Percentiles rank a stretch among this genome's conserved stretches.
These are phyloP conservation scores for Fragilaria crotonensis DNA, from an alignment of 108 stramenopile species.

Conservation along the genomic window DNA sequence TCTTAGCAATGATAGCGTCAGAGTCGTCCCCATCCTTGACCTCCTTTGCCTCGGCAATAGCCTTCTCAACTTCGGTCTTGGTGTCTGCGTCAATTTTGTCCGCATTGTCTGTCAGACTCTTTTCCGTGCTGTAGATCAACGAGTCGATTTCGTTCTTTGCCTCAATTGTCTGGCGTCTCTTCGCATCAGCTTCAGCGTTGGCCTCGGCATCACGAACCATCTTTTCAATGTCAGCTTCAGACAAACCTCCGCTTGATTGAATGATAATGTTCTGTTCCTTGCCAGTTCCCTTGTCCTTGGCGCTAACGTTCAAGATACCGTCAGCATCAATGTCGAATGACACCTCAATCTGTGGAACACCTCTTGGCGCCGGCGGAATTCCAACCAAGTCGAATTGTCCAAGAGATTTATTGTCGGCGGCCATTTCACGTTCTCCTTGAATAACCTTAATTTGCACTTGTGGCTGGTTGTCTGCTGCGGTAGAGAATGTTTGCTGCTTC, in stretches of 20 bases:
- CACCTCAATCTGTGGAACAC: constrained; percentile 99
- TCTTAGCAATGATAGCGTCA: constrained; percentile 86
- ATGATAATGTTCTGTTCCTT: constrained; percentile 99
- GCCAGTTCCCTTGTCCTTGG: constrained; percentile 99
- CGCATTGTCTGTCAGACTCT: constrained; percentile 82
- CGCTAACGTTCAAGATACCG: constrained; percentile 97
- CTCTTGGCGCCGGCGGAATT: constrained; percentile 98
- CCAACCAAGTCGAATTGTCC: constrained; percentile 98
- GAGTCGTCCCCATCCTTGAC: constrained; percentile 89
- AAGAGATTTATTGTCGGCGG: constrained; percentile 98
- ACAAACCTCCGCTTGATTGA: constrained; percentile 91
- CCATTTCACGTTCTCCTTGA: constrained; percentile 99
- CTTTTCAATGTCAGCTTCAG: constrained; percentile 96
- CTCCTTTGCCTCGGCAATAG: constrained; percentile 78
- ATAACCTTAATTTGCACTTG: constrained; percentile 46
- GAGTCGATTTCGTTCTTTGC: constrained; percentile 96
- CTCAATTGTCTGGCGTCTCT: constrained; percentile 90
- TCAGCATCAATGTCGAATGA: constrained; percentile 99
- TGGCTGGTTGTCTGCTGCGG: constrained; percentile 99
- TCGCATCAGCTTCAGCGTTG: constrained; percentile 92
- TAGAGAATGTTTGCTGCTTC: constrained; percentile 98
- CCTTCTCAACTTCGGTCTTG: constrained; percentile 87
- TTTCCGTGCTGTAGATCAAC: constrained; percentile 84
- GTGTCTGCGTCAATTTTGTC: constrained; percentile 90
- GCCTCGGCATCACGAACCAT: constrained; percentile 99